Evolutionary conservation across 441 rosid species (phyloP), one percentile per base, ranked within the genome.

Genomic region (Omphalea diandra): DNA sequence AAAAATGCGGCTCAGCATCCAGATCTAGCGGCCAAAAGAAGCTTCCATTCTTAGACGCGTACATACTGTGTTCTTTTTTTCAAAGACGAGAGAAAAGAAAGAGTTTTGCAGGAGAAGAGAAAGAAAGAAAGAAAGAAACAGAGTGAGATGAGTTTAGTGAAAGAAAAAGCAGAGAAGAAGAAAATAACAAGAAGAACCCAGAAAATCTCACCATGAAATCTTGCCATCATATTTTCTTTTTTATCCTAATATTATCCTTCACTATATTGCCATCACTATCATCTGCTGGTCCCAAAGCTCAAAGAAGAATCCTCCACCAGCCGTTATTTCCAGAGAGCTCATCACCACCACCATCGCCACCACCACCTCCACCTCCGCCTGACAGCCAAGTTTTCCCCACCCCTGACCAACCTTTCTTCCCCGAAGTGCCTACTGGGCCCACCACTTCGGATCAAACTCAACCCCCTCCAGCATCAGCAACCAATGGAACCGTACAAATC

Each of bases 391-490:
- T 0, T 58, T 68, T 69, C 41, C 80, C 86, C 6, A 61, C 75
- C 63, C 96, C 97, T 2, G 88, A 88, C 81, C 93, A 90, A 74
- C 98, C 98, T 7, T 94, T 94, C 72, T 94, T 94, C 82, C 97
- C 98, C 0, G 97, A 91, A 58, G 90, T 81, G 61, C 98, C 98
- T 0, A 26, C 85, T 0, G 87, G 83, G 0, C 77, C 67, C n/a
- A 67, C 77, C 58, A 69, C 76, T 63, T 76, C 84, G 50, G 87
- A 83, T 57, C 98, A 87, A 69, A 73, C 8, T 59, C 88, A 81
- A 18, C 61, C 83, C 7, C 66, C 89, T 0, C 80, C 91, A 7
- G 59, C 85, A 5, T 75, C 86, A 8, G 4, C 81, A 2, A 56
- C 75, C 27, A 87, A 85, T 82, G 97, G 87, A 63, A 86, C 86